Base-by-base conservation (phyloP, 257 asterid species). In the Agastache rugosa region DNA sequence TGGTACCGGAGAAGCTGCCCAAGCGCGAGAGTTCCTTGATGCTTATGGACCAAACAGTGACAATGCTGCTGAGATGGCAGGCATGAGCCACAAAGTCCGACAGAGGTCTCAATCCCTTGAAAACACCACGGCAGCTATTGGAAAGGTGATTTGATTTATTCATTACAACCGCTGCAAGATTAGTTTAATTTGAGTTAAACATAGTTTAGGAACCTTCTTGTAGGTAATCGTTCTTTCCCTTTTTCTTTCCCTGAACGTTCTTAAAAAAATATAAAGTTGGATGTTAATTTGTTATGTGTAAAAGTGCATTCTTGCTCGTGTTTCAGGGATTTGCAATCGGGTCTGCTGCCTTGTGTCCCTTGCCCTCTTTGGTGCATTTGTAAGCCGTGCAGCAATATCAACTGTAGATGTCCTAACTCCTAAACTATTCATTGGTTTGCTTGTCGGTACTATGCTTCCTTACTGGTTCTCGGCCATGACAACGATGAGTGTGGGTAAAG, bases 401-500 rank as follows among this genome's bases (percentile, higher is more conserved):
- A 72, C 81, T 8, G 86, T 85, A 6, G 82, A 85, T 34, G 90
- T 85, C 59, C 75, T 85, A 39, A 69, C 87, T 58, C 87, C 90
- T 8, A 85, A 85, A 76, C 86, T 83, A 0, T 83, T 85, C 84
- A 83, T 85, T 4, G 90, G 90, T 5, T 72, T 85, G 83, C 23
- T 83, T 48, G 90, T 83, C 20, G 90, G 90, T 2, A 87, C 87
- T 35, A 85, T 85, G 90, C 90, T 85, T 79, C 90, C 87, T 2
- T 85, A 85, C 70, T 85, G 90, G 90, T 85, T 85, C 86, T 83
- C 87, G 12, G 90, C 90, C 77, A 83, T 85, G 90, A 85, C 90
- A 64, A 83, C 83, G 87, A 85, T 81, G 80, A 83, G 87, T 64
- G 90, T 85, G 27, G 87, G 87, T 0, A 85, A 75, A 27, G 90